Base-by-base conservation (phyloP, 2,329 filamentous ascomycete species). In the Fusarium cicatricum region DNA sequence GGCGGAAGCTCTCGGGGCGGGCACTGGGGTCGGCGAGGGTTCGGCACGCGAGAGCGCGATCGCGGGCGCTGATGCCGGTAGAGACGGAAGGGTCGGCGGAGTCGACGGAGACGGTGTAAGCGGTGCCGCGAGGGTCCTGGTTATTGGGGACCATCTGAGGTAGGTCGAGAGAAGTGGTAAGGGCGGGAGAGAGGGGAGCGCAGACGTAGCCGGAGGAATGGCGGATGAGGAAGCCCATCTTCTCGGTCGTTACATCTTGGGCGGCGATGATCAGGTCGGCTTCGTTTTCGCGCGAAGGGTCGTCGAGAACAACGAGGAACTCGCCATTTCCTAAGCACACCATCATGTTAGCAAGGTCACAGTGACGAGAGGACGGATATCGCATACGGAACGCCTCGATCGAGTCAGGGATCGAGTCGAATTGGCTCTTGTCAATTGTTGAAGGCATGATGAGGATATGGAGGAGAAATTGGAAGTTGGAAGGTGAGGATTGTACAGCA, bases 221-320 rank as follows among this genome's bases (percentile, higher is more conserved):
- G 70, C 92, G 91, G 75, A 99, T 86, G 84, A 99, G 89, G 81
- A 97, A 99, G 69, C 92, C 91, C 88, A 96, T 96, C 78, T 98
- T 94, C 64, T 90, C 85, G 19, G 92, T 83, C 9, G 94, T 97
- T 62, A 97, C 80, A 70, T 90, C 84, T 65, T 92, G 81, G 60
- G 92, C 94, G 65, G 95, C 91, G 72, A 98, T 96, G 76, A 98
- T 97, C 42, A 99, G 86, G 79, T 99, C 95, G 75, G 93, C 95
- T 83, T 99, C 95, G 76, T 99, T 99, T 77, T 99, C 95, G 75
- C 95, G 93, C 60, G 88, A 86, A 62, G 92, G 87, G 66, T 91
- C 90, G 80, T 99, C 95, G 71, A 99, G 91, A 32, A 97, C 94
- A 59, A 99, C 87, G 73, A 99, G 89, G 83, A 98, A 98, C 73